phyloP scores from a whole-genome alignment of 1,284 basidiomycete genomes.

The Cryptococcus sp. region DNA sequence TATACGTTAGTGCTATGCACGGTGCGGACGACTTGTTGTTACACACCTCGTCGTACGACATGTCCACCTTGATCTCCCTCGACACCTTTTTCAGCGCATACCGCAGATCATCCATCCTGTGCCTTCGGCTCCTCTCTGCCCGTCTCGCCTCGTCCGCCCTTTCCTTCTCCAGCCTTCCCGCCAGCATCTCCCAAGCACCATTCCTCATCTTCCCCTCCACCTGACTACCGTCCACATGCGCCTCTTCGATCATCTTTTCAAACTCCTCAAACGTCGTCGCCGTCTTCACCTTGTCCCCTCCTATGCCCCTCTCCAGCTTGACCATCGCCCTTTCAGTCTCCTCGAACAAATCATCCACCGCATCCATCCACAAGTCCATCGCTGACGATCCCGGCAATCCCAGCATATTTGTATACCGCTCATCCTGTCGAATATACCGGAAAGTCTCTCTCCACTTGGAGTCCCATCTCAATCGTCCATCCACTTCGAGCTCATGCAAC shows the following conservation, averaged over 20 bases:
- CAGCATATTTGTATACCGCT: conserved; percentile 76
- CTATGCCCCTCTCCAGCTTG: conserved; percentile 49
- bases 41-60: conserved; percentile 70
- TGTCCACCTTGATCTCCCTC: conserved; percentile 66
- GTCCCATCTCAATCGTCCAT: conserved; percentile 68
- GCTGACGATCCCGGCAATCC: conserved; percentile 90
- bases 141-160: conserved; percentile 73
- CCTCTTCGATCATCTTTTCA: conserved; percentile 50
- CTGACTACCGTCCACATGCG: conserved; percentile 47
- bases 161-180: conserved; percentile 62
- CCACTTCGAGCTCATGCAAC: conserved; percentile 61
- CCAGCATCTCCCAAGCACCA: conserved; percentile 50
- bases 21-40: conserved; percentile 12
- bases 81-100: conserved; percentile 89
- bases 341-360: conserved; percentile 79
- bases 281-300: conserved; percentile 36
- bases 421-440: conserved; percentile 66
- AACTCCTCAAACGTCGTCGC: conserved; percentile 51
- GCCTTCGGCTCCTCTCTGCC: conserved; percentile 73
- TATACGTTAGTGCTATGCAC: conserved; percentile 31
- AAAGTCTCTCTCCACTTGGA: conserved; percentile 89
- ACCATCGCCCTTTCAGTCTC: conserved; percentile 70
- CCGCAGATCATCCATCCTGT: conserved; percentile 89
- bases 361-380: conserved; percentile 93
- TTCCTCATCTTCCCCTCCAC: conserved; percentile 1